Evolutionary conservation across 768 basidiomycete species (phyloP).

Genomic region (Suillus placidus): DNA sequence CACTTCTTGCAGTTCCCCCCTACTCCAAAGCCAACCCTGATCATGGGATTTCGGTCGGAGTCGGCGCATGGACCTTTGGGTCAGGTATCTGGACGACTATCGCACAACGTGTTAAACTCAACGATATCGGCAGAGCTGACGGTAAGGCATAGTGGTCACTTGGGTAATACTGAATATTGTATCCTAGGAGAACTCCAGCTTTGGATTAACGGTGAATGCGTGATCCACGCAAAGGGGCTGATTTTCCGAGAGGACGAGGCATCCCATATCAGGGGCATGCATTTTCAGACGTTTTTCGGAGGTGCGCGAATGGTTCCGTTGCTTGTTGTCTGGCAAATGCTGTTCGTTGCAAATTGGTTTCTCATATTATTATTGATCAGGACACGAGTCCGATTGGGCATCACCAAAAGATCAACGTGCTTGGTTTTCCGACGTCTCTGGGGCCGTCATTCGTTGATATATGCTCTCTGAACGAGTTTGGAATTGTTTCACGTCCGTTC

Average conservation of each 20-base stretch:
- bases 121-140: constrained; percentile 58
- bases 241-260: constrained; percentile 43
- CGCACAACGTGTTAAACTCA: constrained; percentile 70
- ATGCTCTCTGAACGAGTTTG: not conserved
- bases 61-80: constrained; percentile 60
- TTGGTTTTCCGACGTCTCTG: constrained; percentile 61
- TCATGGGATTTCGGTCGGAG: constrained; percentile 68
- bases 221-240: constrained; percentile 53
- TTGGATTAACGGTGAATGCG: constrained; percentile 61
- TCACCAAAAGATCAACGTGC: constrained; percentile 59
- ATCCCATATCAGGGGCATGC: constrained; percentile 63
- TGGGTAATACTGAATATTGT: not conserved
- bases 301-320: constrained; percentile 39
- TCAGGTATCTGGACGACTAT: constrained; percentile 64
- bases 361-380: constrained; percentile 32
- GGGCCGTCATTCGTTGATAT: constrained; percentile 34
- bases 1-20: constrained; percentile 51
- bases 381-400: constrained; percentile 60
- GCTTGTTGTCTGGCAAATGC: not conserved
- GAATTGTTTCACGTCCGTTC: not conserved
- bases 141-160: constrained; percentile 40
- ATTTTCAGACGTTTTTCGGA: constrained; percentile 81
- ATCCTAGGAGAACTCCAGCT: constrained; percentile 63
- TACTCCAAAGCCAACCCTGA: constrained; percentile 52
- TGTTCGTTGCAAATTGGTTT: not conserved